phyloP scores from a whole-genome alignment of 495 filamentous ascomycete species.

The Penicillium arizonense region DNA sequence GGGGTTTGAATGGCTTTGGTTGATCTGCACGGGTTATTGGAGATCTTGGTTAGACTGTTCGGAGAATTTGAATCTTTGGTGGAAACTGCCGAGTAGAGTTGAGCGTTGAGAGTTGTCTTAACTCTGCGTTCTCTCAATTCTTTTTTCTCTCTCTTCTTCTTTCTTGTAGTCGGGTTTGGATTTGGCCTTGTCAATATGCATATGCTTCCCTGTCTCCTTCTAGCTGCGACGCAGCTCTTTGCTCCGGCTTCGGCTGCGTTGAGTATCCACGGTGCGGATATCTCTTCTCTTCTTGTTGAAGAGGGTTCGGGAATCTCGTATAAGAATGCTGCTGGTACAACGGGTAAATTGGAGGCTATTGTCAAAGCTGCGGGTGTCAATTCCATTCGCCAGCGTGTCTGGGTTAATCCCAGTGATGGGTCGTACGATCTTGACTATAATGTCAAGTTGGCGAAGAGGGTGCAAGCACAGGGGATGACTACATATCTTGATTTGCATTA shows the following conservation, averaged over 20 bases:
- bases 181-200: background rate
- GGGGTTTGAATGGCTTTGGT: background rate
- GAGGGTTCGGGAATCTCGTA: conserved; percentile 61
- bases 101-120: too few relatives aligned
- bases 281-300: conserved; percentile 66
- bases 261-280: conserved; percentile 67
- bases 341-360: conserved; percentile 60
- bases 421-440: conserved; percentile 70
- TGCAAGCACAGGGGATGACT: conserved; percentile 59
- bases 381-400: conserved; percentile 68
- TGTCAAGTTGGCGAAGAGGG: conserved; percentile 60
- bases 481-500: conserved; percentile 72
- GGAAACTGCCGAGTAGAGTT: too few relatives aligned
- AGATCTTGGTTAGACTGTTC: too few relatives aligned
- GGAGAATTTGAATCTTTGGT: too few relatives aligned
- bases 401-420: conserved; percentile 67
- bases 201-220: conserved; percentile 21
- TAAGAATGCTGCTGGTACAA: conserved; percentile 52
- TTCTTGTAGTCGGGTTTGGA: too few relatives aligned
- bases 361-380: conserved; percentile 63
- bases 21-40: too few relatives aligned
- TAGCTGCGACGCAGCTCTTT: conserved; percentile 26
- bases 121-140: background rate
- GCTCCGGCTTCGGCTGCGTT: conserved; percentile 42
- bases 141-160: too few relatives aligned